phyloP scores from a whole-genome alignment of 192 early-diverging fungal species.

The Coemansia sp. region DNA sequence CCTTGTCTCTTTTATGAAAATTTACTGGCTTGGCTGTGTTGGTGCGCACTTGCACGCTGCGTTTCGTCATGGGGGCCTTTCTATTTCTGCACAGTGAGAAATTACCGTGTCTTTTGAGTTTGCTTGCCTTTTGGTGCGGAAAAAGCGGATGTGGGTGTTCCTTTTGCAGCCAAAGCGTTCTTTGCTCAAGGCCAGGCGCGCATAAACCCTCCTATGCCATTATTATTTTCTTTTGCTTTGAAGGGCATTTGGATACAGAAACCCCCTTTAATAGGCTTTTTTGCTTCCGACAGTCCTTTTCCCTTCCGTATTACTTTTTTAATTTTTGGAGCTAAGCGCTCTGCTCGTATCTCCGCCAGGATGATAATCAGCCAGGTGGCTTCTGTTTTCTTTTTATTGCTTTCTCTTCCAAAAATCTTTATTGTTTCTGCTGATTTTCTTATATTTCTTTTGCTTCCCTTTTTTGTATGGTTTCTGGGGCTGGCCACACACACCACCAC shows the following conservation, averaged over 20 bases:
- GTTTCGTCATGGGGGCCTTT: not conserved
- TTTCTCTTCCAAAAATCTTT: not conserved
- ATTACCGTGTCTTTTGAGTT: not conserved
- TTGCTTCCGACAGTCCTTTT: too few species aligned
- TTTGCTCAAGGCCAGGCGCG: too few species aligned
- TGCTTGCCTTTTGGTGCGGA: not conserved
- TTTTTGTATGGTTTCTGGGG: conserved; percentile 21
- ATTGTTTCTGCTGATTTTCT: not conserved
- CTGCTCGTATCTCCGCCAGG: not conserved
- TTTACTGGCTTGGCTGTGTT: too few species aligned
- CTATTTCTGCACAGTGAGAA: not conserved
- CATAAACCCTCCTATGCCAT: too few species aligned
- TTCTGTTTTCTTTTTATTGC: not conserved
- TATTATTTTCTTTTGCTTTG: too few species aligned
- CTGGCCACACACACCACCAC: not conserved
- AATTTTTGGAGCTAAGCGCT: not conserved
- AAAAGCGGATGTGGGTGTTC: too few species aligned
- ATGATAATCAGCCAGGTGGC: not conserved
- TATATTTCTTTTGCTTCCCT: not conserved
- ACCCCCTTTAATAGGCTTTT: not conserved
- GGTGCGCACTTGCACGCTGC: too few species aligned
- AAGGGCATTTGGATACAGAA: not conserved
- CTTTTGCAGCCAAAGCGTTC: too few species aligned
- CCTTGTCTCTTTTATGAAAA: too few species aligned
- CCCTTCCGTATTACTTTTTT: too few species aligned